These are phyloP conservation scores for Beauveria bassiana DNA, from an alignment of 2,329 filamentous ascomycete species.

Conservation along the genomic window DNA sequence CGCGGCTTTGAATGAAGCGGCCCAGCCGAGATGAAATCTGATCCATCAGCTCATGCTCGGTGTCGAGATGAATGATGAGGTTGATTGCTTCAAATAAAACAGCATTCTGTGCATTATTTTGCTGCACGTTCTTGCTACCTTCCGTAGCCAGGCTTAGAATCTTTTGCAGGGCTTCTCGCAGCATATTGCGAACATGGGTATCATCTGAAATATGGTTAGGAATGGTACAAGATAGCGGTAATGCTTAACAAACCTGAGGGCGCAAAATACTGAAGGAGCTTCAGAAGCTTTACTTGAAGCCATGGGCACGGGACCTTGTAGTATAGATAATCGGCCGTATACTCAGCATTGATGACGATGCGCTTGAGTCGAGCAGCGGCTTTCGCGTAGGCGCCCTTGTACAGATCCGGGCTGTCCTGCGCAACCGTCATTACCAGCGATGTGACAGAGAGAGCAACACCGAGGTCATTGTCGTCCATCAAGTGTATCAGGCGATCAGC, in stretches of 20 bases:
- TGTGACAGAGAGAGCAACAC: conserved; percentile 89
- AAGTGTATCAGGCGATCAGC: conserved; percentile 96
- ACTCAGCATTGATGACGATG: conserved; percentile 85
- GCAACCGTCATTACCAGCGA: conserved; percentile 91
- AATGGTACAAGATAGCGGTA: conserved; percentile 5
- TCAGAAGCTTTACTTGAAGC: conserved; percentile 91
- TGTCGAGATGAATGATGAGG: conserved; percentile 94
- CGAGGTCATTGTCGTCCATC: conserved; percentile 93
- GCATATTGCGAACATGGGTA: conserved; percentile 81
- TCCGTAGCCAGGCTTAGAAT: conserved; percentile 90
- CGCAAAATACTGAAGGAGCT: conserved; percentile 90
- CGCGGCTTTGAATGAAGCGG: conserved; percentile 91
- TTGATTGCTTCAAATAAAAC: conserved; percentile 98
- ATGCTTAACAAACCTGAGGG: conserved; percentile 63
- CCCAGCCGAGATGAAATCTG: conserved; percentile 87
- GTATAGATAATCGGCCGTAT: conserved; percentile 86
- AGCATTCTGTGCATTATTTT: conserved; percentile 98
- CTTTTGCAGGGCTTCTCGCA: conserved; percentile 82
- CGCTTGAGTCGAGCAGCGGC: conserved; percentile 83
- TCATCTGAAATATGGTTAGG: conserved; percentile 55
- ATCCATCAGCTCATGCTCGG: conserved; percentile 88
- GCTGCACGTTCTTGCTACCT: conserved; percentile 94
- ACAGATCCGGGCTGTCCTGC: conserved; percentile 89
- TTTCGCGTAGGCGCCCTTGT: conserved; percentile 90
- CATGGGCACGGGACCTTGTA: conserved; percentile 99